These are phyloP conservation scores for Xylaria sp. DNA, from an alignment of 2,329 filamentous ascomycete genomes.

Conservation along the genomic window DNA sequence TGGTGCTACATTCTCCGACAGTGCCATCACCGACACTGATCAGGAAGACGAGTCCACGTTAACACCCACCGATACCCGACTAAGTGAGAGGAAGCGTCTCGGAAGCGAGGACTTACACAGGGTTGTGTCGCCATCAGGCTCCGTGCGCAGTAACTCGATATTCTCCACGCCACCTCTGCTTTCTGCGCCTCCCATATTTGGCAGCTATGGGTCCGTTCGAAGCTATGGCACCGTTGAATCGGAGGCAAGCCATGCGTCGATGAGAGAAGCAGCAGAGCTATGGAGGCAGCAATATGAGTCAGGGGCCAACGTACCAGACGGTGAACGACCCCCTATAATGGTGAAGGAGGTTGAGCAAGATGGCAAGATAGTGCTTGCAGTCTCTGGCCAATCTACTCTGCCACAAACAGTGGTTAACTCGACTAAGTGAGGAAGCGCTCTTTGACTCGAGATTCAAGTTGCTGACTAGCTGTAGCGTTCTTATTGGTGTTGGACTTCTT, in stretches of 20 bases:
- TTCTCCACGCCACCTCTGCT: conserved; percentile 70
- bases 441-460: not conserved
- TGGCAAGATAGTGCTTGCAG: conserved; percentile 82
- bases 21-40: conserved; percentile 43
- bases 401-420: conserved; percentile 97
- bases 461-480: conserved; percentile 60
- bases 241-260: conserved; percentile 56
- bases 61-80: conserved; percentile 35
- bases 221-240: conserved; percentile 66
- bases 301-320: conserved; percentile 59
- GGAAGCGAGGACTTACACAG: conserved; percentile 54
- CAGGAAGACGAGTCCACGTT: conserved; percentile 43
- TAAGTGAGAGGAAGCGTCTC: conserved; percentile 58
- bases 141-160: conserved; percentile 58
- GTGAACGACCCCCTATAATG: conserved; percentile 78
- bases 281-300: conserved; percentile 65
- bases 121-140: conserved; percentile 46
- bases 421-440: conserved; percentile 68
- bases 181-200: conserved; percentile 74
- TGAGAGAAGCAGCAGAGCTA: conserved; percentile 62
- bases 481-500: conserved; percentile 89
- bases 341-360: conserved; percentile 91
- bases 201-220: conserved; percentile 71
- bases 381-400: conserved; percentile 93
- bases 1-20: conserved; percentile 52